phyloP scores from a whole-genome alignment of 2,329 filamentous ascomycete species.

The Colletotrichum liriopes region DNA sequence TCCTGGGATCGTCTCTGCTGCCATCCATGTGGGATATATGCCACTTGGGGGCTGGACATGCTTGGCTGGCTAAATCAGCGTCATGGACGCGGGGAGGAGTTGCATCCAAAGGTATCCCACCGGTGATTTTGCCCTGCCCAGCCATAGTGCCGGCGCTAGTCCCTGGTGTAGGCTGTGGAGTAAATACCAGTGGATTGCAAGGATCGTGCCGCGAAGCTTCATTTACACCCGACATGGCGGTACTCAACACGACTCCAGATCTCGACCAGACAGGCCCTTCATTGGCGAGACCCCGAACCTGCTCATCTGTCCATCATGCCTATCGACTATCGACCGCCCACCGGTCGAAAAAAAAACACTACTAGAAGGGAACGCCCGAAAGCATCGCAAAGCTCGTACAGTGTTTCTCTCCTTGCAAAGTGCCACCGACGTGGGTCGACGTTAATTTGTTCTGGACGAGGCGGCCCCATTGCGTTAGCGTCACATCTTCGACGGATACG shows the following conservation, averaged over 20 bases:
- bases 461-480: slow-evolving; percentile 11
- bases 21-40: neutral
- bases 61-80: neutral
- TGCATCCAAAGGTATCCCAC: neutral
- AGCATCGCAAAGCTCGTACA: slow-evolving; percentile 10
- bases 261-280: neutral
- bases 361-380: neutral
- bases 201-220: slow-evolving; percentile 19
- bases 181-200: neutral
- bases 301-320: slow-evolving; percentile 6
- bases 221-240: slow-evolving; percentile 32
- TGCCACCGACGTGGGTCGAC: slow-evolving; percentile 15
- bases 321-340: neutral
- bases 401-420: neutral
- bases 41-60: too few species aligned
- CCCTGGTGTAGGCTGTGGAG: slow-evolving; percentile 23
- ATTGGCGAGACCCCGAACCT: slow-evolving; percentile 25
- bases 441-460: slow-evolving; percentile 17
- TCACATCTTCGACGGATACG: neutral
- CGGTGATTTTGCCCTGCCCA: neutral
- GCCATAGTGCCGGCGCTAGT: neutral
- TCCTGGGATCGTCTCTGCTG: neutral
- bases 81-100: neutral
- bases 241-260: slow-evolving; percentile 25
- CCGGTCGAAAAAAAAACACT: neutral